A percentile compares a stretch with the other conserved stretches of the same genome.
These are phyloP conservation scores for Cladosporium sphaerospermum DNA, from an alignment of 2,329 filamentous ascomycete species.

Conservation along the genomic window DNA sequence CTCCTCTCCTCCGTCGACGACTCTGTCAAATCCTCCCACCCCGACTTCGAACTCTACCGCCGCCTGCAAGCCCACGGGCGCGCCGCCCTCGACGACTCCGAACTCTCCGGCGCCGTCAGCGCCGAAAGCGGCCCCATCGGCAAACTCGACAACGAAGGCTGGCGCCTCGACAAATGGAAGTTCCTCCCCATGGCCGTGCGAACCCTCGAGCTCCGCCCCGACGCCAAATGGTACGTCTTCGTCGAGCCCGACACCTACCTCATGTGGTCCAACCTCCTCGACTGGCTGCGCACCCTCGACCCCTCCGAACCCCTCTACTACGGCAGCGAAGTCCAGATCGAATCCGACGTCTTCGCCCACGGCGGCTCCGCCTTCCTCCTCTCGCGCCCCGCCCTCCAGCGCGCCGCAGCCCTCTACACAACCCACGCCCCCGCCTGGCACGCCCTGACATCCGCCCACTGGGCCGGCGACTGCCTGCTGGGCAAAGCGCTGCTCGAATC, in stretches of 20 bases:
- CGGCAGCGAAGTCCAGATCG: conserved; percentile 49
- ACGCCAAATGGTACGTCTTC: conserved; percentile 54
- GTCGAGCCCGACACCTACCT: conserved; percentile 55
- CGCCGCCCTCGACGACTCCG: conserved; percentile 25
- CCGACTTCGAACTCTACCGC: conserved; percentile 33
- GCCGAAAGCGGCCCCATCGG: conserved; percentile 13
- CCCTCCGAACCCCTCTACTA: conserved; percentile 45
- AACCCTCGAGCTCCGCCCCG: conserved; percentile 33
- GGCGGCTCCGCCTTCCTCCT: conserved; percentile 50
- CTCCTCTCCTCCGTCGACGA: conserved; percentile 29
- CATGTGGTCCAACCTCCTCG: conserved; percentile 47
- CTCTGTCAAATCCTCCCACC: conserved; percentile 25
- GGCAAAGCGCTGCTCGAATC: conserved; percentile 16
- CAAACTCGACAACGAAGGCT: conserved; percentile 14
- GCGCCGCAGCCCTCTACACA: conserved; percentile 37
- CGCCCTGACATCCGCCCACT: conserved; percentile 15
- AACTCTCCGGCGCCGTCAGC: conserved; percentile 20
- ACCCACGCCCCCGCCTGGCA: conserved; percentile 35
- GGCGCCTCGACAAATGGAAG: conserved; percentile 35
- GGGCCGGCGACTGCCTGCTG: conserved; percentile 20
- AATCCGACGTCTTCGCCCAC: conserved; percentile 46
- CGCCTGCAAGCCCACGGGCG: conserved; percentile 28
- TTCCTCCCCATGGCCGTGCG: conserved; percentile 32
- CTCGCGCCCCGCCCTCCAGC: conserved; percentile 45
- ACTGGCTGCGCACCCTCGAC: conserved; percentile 49